Evolutionary conservation across 2,329 filamentous ascomycete genomes (phyloP).

Genomic region (Chrysoporthe cubensis): DNA sequence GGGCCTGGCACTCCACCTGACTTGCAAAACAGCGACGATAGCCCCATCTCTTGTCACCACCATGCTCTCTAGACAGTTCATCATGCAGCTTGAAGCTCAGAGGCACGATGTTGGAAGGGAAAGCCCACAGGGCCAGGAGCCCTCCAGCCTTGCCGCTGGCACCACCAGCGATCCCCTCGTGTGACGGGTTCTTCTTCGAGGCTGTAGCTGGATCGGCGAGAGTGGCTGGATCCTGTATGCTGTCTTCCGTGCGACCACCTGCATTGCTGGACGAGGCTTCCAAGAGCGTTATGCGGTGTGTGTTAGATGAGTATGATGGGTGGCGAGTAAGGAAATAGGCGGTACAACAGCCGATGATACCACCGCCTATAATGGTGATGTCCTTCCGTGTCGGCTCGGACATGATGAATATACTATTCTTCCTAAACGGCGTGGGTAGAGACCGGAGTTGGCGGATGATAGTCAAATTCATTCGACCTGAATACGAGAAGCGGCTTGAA

Average conservation of each 20-base stretch:
- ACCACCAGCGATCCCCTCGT: conserved; percentile 66
- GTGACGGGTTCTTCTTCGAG: conserved; percentile 36
- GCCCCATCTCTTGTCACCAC: conserved; percentile 70
- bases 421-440: background rate
- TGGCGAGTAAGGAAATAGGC: conserved; percentile 77
- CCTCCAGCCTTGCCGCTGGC: conserved; percentile 80
- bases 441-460: background rate
- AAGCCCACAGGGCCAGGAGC: conserved; percentile 74
- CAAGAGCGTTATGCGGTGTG: conserved; percentile 70
- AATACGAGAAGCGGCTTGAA: background rate
- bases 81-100: conserved; percentile 72
- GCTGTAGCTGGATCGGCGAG: conserved; percentile 35
- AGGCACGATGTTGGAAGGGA: conserved; percentile 70
- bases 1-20: conserved; percentile 27
- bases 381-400: conserved; percentile 22
- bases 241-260: conserved; percentile 40
- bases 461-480: background rate
- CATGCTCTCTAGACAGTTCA: conserved; percentile 69
- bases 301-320: conserved; percentile 65
- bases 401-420: background rate
- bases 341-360: conserved; percentile 75
- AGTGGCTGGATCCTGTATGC: conserved; percentile 38
- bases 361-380: conserved; percentile 58
- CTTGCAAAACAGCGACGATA: conserved; percentile 56
- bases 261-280: conserved; percentile 52